A percentile compares a stretch with the other conserved stretches of the same genome.
These are phyloP conservation scores for Boletus sp. DNA, from an alignment of 1,284 basidiomycete species.

Conservation along the genomic window DNA sequence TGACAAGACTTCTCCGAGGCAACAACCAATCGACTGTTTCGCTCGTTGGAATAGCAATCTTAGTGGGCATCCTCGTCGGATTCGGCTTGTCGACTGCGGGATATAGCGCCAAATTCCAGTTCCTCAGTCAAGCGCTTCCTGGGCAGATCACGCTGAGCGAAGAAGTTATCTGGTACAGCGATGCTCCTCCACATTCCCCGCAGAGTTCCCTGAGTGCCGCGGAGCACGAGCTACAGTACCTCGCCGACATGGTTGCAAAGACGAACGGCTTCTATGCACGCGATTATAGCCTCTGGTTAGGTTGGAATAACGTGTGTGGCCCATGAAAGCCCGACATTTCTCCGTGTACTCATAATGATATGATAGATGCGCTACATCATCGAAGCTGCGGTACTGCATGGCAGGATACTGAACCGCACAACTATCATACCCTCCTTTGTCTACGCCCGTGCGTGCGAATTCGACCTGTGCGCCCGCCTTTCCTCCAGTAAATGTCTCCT, in stretches of 20 bases:
- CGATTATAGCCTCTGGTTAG: conserved; percentile 34
- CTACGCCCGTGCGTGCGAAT: conserved; percentile 42
- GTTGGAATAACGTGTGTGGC: conserved; percentile 34
- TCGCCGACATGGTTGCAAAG: conserved; percentile 24
- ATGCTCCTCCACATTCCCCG: not conserved
- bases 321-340: not conserved
- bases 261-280: conserved; percentile 35
- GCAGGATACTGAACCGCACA: conserved; percentile 35
- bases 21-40: not conserved
- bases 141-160: conserved; percentile 11
- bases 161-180: conserved; percentile 20
- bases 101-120: conserved; percentile 17
- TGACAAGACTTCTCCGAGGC: conserved; percentile 6
- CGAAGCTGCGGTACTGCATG: conserved; percentile 38
- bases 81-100: conserved; percentile 24
- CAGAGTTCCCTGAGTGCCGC: not conserved
- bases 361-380: conserved; percentile 39
- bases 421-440: conserved; percentile 39
- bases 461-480: conserved; percentile 28
- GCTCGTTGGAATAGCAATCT: conserved; percentile 21
- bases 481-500: not conserved
- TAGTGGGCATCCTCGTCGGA: conserved; percentile 25
- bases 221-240: conserved; percentile 16
- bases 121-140: conserved; percentile 19
- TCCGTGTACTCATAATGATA: conserved; percentile 11